These are phyloP conservation scores for Vickermania ingenoplastis DNA, from an alignment of 208 protist species.

Conservation along the genomic window DNA sequence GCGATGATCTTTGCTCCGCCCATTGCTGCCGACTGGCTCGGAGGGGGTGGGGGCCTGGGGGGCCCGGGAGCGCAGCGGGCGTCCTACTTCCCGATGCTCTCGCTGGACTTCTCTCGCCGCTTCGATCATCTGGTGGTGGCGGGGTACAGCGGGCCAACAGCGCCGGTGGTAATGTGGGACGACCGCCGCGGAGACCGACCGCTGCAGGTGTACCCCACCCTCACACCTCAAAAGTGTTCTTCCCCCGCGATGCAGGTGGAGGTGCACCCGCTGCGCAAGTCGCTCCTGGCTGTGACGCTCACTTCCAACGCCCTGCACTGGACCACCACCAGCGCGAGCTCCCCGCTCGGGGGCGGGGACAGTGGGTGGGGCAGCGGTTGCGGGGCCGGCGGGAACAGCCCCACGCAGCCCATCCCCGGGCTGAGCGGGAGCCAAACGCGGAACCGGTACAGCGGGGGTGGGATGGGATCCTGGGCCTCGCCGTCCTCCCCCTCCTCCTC, in stretches of 20 bases:
- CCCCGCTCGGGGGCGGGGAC: background rate
- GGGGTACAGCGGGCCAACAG: constrained; percentile 33
- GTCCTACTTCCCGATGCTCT: constrained; percentile 14
- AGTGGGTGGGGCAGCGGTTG: too few relatives aligned
- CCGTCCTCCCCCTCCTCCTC: too few relatives aligned
- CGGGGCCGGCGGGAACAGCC: too few relatives aligned
- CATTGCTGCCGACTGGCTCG: constrained; percentile 3
- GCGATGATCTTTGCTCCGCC: background rate
- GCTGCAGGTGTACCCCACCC: background rate
- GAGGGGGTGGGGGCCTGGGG: constrained; percentile 1
- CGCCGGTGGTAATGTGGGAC: constrained; percentile 34
- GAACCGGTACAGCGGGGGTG: background rate
- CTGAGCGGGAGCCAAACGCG: too few relatives aligned
- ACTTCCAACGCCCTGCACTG: constrained; percentile 28
- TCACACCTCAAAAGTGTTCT: too few relatives aligned
- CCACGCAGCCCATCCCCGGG: too few relatives aligned
- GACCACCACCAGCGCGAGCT: constrained; percentile 11
- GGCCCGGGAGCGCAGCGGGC: constrained; percentile 4
- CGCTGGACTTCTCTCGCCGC: constrained; percentile 41
- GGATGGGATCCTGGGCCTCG: background rate
- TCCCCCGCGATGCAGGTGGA: constrained; percentile 18
- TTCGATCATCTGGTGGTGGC: constrained; percentile 50
- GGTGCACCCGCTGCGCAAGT: constrained; percentile 33
- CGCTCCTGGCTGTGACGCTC: constrained; percentile 37
- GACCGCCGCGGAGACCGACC: constrained; percentile 14